phyloP scores from a whole-genome alignment of 2,329 filamentous ascomycete genomes.

The Mollisia scopiformis region DNA sequence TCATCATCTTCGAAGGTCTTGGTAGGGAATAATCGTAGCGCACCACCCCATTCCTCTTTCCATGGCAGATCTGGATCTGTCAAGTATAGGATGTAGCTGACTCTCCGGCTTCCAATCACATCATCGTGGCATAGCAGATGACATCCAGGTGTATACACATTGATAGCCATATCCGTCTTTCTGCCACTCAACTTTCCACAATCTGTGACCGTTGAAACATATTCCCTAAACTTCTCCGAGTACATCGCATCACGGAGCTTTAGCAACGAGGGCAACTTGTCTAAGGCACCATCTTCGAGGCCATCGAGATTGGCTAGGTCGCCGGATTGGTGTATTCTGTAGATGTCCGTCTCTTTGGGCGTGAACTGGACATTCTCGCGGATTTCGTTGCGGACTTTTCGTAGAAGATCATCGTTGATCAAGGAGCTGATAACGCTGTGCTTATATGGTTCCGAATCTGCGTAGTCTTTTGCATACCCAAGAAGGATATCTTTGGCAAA shows the following conservation, averaged over 20 bases:
- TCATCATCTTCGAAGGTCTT: constrained; percentile 65
- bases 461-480: constrained; percentile 64
- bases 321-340: constrained; percentile 98
- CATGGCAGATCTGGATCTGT: constrained; percentile 90
- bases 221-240: constrained; percentile 85
- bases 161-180: constrained; percentile 99
- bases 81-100: constrained; percentile 97
- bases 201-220: constrained; percentile 82
- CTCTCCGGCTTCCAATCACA: constrained; percentile 92
- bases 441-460: constrained; percentile 75
- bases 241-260: constrained; percentile 93
- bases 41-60: constrained; percentile 91
- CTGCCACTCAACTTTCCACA: constrained; percentile 85
- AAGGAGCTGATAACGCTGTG: constrained; percentile 87
- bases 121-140: constrained; percentile 97
- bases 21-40: constrained; percentile 82
- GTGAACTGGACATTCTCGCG: constrained; percentile 91
- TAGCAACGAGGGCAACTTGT: constrained; percentile 86
- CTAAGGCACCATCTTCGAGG: constrained; percentile 81
- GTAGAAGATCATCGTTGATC: constrained; percentile 80
- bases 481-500: constrained; percentile 62
- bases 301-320: constrained; percentile 97
- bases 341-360: constrained; percentile 98
- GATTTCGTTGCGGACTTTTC: constrained; percentile 86
- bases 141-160: constrained; percentile 95